phyloP scores from a whole-genome alignment of 495 filamentous ascomycete species.

The Neurospora sp. region DNA sequence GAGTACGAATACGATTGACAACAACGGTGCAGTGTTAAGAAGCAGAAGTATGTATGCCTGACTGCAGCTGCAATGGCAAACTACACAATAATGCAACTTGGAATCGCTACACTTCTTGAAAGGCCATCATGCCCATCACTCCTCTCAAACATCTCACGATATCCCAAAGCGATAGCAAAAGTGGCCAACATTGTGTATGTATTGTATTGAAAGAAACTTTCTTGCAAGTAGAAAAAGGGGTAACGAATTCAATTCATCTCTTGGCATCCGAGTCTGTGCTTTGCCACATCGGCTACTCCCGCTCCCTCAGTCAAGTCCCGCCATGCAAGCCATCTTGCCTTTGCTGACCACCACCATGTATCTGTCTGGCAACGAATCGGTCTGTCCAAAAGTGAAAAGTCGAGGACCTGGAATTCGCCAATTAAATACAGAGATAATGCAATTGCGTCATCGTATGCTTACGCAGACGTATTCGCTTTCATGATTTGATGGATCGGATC shows the following conservation, averaged over 20 bases:
- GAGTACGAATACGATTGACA: neutral
- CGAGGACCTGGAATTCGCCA: neutral
- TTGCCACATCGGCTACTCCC: neutral
- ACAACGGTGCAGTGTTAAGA: neutral
- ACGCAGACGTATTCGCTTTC: neutral
- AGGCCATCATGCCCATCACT: too few species aligned
- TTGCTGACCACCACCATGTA: neutral
- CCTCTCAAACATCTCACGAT: neutral
- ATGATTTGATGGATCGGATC: neutral
- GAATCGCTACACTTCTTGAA: neutral
- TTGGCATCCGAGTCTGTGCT: neutral
- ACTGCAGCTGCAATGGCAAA: neutral
- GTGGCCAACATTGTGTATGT: neutral
- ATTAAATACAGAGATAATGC: neutral
- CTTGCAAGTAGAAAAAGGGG: neutral
- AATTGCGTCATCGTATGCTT: neutral
- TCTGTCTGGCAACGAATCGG: too few species aligned
- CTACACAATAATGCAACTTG: neutral
- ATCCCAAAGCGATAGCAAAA: neutral
- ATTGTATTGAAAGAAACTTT: neutral
- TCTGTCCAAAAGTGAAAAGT: neutral
- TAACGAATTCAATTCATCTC: neutral
- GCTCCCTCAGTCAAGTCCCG: neutral
- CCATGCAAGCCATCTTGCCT: neutral
- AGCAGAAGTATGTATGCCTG: neutral